Evolutionary conservation across 805 yeast species (phyloP).

Genomic region (Candida ficus): DNA sequence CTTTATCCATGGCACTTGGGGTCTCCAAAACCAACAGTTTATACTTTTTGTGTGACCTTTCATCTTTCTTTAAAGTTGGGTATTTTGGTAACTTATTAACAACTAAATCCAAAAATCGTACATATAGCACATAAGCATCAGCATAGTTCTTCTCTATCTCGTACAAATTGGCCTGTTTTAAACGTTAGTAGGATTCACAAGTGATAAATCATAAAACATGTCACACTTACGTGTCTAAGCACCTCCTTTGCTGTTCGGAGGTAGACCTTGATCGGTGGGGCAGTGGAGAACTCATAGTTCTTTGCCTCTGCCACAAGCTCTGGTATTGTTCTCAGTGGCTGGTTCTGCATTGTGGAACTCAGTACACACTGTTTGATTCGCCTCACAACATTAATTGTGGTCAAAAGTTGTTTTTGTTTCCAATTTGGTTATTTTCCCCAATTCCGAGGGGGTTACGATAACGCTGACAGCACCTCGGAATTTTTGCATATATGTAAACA

Average conservation of each 20-base stretch:
- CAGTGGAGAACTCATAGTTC: constrained; percentile 47
- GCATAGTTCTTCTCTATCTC: constrained; percentile 36
- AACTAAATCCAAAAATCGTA: constrained; percentile 54
- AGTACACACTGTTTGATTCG: too few species aligned
- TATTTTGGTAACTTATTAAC: constrained; percentile 42
- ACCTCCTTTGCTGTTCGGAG: constrained; percentile 46
- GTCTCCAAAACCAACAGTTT: constrained; percentile 16
- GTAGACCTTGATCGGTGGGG: constrained; percentile 49
- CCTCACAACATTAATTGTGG: background rate
- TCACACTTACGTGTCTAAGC: constrained; percentile 34
- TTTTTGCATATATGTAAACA: background rate
- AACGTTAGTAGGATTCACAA: constrained; percentile 5
- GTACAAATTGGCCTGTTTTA: constrained; percentile 37
- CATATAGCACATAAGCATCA: constrained; percentile 51
- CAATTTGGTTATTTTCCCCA: background rate
- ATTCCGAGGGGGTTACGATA: constrained; percentile 2
- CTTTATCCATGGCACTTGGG: constrained; percentile 19
- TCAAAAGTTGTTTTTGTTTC: background rate
- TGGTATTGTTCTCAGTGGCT: constrained; percentile 21
- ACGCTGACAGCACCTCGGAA: background rate
- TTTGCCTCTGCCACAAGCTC: constrained; percentile 43
- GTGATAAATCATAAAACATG: background rate
- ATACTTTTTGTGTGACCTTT: constrained; percentile 15
- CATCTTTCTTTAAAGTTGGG: constrained; percentile 34
- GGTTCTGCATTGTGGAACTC: background rate